phyloP scores from a whole-genome alignment of 2,329 filamentous ascomycete genomes.

The Colletotrichum karsti region DNA sequence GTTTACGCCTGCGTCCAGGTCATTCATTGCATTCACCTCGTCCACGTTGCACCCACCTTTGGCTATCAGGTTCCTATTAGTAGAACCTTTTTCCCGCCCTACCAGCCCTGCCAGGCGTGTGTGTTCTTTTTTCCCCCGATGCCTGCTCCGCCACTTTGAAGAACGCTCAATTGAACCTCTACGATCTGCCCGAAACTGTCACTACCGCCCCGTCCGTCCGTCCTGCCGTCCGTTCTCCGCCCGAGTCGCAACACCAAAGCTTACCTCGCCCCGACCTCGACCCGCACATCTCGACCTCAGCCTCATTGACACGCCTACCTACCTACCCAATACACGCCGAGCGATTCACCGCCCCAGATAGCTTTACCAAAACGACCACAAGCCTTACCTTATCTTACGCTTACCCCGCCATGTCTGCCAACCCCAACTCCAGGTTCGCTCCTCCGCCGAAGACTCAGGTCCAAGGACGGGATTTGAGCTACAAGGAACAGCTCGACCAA shows the following conservation, averaged over 20 bases:
- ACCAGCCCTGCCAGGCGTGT: conserved; percentile 12
- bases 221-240: neutral
- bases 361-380: too few relatives aligned
- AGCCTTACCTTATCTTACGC: too few relatives aligned
- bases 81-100: conserved; percentile 9
- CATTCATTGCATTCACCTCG: neutral
- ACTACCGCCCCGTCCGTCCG: conserved; percentile 13
- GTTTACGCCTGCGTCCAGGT: conserved; percentile 20
- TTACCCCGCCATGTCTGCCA: conserved; percentile 17
- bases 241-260: neutral
- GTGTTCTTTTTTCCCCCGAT: conserved; percentile 3
- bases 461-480: conserved; percentile 37
- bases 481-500: conserved; percentile 55
- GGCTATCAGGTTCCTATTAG: neutral
- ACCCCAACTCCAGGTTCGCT: conserved; percentile 19
- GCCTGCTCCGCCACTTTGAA: conserved; percentile 7
- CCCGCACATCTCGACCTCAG: neutral
- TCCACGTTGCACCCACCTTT: neutral
- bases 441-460: conserved; percentile 19
- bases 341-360: too few relatives aligned
- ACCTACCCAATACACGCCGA: neutral
- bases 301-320: neutral
- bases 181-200: neutral
- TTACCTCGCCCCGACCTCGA: neutral
- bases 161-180: neutral